Percentiles rank a stretch among this genome's conserved stretches.
phyloP scores from a whole-genome alignment of 768 basidiomycete species.

The Sporobolomyces phaffii region DNA sequence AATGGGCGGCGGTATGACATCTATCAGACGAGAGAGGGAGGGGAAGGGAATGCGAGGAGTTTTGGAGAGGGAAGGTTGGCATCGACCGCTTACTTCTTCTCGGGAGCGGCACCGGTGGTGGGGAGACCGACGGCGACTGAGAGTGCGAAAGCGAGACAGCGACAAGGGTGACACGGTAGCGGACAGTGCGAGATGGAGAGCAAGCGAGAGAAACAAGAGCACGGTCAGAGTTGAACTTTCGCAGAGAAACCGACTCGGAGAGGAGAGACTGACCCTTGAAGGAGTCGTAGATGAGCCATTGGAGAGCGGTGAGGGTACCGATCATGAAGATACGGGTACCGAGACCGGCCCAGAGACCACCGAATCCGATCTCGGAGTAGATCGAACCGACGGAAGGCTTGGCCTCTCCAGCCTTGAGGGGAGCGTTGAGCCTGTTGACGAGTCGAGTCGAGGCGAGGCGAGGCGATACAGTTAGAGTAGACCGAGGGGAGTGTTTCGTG shows the following conservation, averaged over 20 bases:
- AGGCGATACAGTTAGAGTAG: too few relatives aligned
- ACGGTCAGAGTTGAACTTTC: too few relatives aligned
- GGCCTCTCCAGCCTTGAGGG: slow-evolving; percentile 35
- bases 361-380: slow-evolving; percentile 43
- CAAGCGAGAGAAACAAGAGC: not conserved
- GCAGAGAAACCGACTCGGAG: not conserved
- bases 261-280: slow-evolving; percentile 55
- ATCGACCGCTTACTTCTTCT: not conserved
- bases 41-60: slow-evolving; percentile 1
- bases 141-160: slow-evolving; percentile 63
- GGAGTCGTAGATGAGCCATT: slow-evolving; percentile 73
- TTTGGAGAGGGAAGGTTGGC: too few relatives aligned
- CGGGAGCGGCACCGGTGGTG: not conserved
- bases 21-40: not conserved
- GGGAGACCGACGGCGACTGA: slow-evolving; percentile 1
- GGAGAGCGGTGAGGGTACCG: slow-evolving; percentile 53
- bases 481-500: not conserved
- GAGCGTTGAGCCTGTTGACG: slow-evolving; percentile 41
- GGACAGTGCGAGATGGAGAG: too few relatives aligned
- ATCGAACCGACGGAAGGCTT: slow-evolving; percentile 41
- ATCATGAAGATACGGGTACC: slow-evolving; percentile 58
- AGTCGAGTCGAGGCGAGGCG: too few relatives aligned
- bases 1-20: too few relatives aligned
- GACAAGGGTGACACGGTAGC: not conserved
- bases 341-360: slow-evolving; percentile 55